Evolutionary conservation across 805 yeast species (phyloP), one percentile per base, ranked within the genome.

Genomic region (Brettanomyces sp.): DNA sequence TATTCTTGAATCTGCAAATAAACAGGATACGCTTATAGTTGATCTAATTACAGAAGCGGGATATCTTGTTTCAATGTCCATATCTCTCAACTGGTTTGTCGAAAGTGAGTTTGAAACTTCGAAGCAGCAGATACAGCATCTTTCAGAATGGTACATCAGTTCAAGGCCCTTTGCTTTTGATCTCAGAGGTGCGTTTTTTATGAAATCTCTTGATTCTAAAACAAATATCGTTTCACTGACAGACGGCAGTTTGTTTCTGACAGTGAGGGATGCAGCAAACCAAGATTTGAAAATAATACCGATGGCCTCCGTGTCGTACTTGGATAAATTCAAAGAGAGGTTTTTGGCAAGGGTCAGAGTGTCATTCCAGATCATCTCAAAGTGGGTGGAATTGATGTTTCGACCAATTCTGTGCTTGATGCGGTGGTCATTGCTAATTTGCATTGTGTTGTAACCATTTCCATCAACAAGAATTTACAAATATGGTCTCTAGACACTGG

Each of bases 231-330:
- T 83, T 0, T 70, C 87, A 4, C 67, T 89, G 42, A 70, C 72
- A 39, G 95, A 90, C 63, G 96, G 97, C 24, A 87, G 90, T 1
- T 59, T 89, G 38, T 63, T 87, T 43, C 80, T 79, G 40, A 66
- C 84, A 47, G 53, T 55, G 34, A 66, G 79, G 52, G 39, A 43
- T 1, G 36, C 37, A 18, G 47, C 47, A n/a, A 50, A 45, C 23
- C 52, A 45, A 6, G 51, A 54, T 18, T 54, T 52, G 23, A 42
- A 47, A n/a, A 57, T 59, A 4, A 44, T 53, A 1, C 60, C 66
- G 28, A 84, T 83, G 59, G 74, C 71, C 47, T 89, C 82, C 65
- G 53, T 70, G 54, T 62, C 78, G 11, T 77, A 70, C 52, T 56
- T 62, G 55, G 55, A 56, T 56, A 46, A 57, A 64, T 41, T 64